phyloP scores from a whole-genome alignment of 495 filamentous ascomycete genomes.

The Penicillium flavigenum region DNA sequence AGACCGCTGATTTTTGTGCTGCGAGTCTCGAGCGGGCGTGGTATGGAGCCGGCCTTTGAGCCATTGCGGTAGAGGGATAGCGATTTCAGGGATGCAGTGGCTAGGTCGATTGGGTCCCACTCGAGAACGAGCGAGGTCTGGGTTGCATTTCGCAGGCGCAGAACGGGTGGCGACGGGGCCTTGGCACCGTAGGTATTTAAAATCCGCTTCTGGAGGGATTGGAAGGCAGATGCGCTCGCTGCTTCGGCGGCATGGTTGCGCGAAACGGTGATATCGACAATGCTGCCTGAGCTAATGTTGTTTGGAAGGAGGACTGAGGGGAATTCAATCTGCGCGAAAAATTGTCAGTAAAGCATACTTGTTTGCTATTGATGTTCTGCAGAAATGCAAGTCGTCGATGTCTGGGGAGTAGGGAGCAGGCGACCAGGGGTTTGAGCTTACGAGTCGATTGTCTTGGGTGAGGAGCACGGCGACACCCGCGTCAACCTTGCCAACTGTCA shows the following conservation, averaged over 20 bases:
- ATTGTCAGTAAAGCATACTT: conserved; percentile 14
- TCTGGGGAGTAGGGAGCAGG: conserved; percentile 16
- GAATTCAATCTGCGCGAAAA: conserved; percentile 80
- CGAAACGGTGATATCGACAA: conserved; percentile 95
- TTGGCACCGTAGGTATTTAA: conserved; percentile 78
- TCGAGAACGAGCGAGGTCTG: conserved; percentile 97
- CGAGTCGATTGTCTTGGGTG: conserved; percentile 94
- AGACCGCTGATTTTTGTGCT: conserved; percentile 97
- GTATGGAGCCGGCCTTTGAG: conserved; percentile 92
- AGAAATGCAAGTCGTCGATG: conserved; percentile 15
- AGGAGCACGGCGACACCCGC: conserved; percentile 95
- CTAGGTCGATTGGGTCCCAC: conserved; percentile 93
- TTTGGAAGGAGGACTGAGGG: conserved; percentile 94
- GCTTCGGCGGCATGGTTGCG: conserved; percentile 80
- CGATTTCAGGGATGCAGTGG: conserved; percentile 84
- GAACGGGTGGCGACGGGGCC: conserved; percentile 73
- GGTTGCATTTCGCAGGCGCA: conserved; percentile 92
- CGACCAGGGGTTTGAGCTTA: conserved; percentile 49
- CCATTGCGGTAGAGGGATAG: conserved; percentile 92
- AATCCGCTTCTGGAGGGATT: conserved; percentile 82
- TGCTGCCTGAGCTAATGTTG: conserved; percentile 90
- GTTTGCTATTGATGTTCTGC: conserved; percentile 8
- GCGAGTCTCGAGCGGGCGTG: conserved; percentile 76
- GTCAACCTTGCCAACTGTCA: conserved; percentile 99
- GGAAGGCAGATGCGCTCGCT: conserved; percentile 69